Conservation (phyloP, 192 early-diverging fungal species). For the Coemansia sp. region DNA sequence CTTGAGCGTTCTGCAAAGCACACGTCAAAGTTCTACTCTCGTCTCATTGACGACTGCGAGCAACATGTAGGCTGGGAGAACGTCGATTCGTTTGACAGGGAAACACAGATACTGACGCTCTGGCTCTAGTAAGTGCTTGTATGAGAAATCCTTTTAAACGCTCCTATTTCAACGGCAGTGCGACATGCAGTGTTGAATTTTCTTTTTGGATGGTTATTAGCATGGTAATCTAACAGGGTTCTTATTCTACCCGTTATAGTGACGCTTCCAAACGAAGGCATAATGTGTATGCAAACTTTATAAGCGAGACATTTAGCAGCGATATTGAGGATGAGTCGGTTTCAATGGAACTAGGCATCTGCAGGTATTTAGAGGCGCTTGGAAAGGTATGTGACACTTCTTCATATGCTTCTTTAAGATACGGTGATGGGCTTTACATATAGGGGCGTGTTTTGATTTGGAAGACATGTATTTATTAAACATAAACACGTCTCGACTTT, state of each 20-base stretch:
- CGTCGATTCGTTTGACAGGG: conserved; percentile 30
- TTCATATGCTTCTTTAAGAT: not conserved
- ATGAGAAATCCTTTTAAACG: not conserved
- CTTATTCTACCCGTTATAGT: conserved; percentile 2
- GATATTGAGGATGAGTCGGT: conserved; percentile 21
- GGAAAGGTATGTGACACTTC: conserved; percentile 14
- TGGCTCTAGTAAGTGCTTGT: conserved; percentile 19
- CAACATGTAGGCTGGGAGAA: conserved; percentile 26
- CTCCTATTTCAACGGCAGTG: not conserved
- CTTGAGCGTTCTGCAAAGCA: not conserved
- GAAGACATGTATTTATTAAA: too few species aligned
- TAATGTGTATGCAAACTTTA: conserved; percentile 30
- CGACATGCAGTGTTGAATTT: too few species aligned
- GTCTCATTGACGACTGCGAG: conserved; percentile 38
- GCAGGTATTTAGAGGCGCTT: conserved; percentile 21
- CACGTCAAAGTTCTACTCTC: conserved; percentile 27
- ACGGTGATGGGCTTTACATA: too few species aligned
- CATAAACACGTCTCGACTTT: not conserved
- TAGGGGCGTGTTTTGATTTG: too few species aligned
- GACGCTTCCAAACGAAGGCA: conserved; percentile 26
- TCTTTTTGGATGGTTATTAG: not conserved
- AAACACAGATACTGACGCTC: conserved; percentile 19
- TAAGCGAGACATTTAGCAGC: conserved; percentile 23
- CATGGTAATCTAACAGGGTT: too few species aligned
- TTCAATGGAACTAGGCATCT: conserved; percentile 20